Evolutionary conservation across 2,329 filamentous ascomycete species (phyloP), one percentile per base, ranked within the genome.

Genomic region (Colletotrichum tropicicola): DNA sequence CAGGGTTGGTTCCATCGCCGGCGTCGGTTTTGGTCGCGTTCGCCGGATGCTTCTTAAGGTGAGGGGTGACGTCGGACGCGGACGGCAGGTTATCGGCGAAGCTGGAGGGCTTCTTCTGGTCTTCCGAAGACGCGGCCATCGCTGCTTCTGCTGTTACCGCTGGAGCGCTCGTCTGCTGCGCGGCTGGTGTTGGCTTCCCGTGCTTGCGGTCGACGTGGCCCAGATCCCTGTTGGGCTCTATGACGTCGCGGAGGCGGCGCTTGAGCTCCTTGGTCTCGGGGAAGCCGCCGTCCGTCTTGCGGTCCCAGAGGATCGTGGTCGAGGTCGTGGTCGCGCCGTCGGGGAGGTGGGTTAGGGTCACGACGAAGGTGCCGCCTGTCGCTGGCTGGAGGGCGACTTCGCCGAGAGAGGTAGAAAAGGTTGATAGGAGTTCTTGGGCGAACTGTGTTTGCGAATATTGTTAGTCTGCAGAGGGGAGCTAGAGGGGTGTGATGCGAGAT

Each of bases 211-310:
- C 92, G 23, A 93, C 90, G 79, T 98, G 95, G 0, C 95, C 95
- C 56, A 98, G 80, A 73, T 95, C 87, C 67, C 91, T 85, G 1
- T 81, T 83, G 0, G 94, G 95, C 72, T 96, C 90, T 70, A 98
- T 89, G 54, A 92, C 84, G 79, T 98, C 92, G 62, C 95, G 84
- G 5, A 98, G 88, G 15, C 90, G 85, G 65, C 93, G 89, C 80
- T 98, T 98, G 44, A 98, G 85, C 70, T 95, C 90, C 79, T 98
- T 97, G 2, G 92, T 94, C 80, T 98, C 94, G 66, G 95, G 96
- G 78, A 99, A 99, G 0, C 96, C 94, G 28, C 92, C 92, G 73
- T 98, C 91, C 4, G 79, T 75, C 76, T 94, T 97, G 67, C 96
- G 87, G 82, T 98, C 93, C 96, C 96, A 99, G 30, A 98, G 82